Evolutionary conservation across 257 asterid genomes (phyloP).

Genomic region (Solanum infundibuliforme): DNA sequence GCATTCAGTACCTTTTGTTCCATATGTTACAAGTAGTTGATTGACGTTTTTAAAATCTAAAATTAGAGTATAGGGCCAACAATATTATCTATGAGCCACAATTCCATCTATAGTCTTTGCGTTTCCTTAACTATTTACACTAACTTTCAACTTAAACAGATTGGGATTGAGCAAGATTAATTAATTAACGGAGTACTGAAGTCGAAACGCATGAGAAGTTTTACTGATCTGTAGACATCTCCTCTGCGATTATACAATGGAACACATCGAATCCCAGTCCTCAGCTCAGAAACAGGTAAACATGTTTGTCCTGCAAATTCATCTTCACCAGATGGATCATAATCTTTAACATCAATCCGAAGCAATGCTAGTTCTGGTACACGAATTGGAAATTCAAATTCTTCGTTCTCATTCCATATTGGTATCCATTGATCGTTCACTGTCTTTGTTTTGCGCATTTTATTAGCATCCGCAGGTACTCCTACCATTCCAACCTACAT

Average conservation of each 20-base stretch:
- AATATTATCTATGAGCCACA: neutral
- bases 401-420: neutral
- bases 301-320: conserved; percentile 18
- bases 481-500: neutral
- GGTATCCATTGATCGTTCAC: conserved; percentile 6
- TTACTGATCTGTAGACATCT: neutral
- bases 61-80: neutral
- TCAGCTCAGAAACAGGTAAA: conserved; percentile 6
- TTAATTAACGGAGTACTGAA: neutral
- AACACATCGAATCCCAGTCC: conserved; percentile 7
- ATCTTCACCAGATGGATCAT: conserved; percentile 3
- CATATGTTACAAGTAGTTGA: neutral
- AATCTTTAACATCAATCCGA: conserved; percentile 5
- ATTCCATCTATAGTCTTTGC: neutral
- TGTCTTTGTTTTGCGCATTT: neutral
- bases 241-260: conserved; percentile 6
- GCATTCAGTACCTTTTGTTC: neutral
- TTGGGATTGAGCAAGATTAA: neutral
- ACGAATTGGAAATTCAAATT: conserved; percentile 1
- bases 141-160: neutral
- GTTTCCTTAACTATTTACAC: neutral
- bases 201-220: conserved; percentile 7
- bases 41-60: neutral
- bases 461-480: neutral
- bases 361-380: conserved; percentile 15